Base-by-base conservation (phyloP, 805 yeast species). In the Ogataea ramenticola region DNA sequence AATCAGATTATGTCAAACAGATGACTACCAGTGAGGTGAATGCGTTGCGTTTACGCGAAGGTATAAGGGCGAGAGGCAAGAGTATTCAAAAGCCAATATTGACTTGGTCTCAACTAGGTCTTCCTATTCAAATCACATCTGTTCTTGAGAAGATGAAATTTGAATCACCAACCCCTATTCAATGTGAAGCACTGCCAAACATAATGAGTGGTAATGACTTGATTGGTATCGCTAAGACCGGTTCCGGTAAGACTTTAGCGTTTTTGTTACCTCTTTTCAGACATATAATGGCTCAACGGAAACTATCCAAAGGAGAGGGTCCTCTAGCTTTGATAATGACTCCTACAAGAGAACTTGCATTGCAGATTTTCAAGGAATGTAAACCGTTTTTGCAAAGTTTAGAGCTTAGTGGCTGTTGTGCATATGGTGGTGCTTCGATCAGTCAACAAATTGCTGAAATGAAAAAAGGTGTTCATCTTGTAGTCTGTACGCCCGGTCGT, bases 401-500 rank as follows among this genome's bases (percentile, higher is more conserved):
- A 14, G 61, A 66, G 1, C 52, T 86, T 5, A 57, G 71, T 1
- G 81, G 84, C 0, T 72, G 84, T 11, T 86, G 96, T 60, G 91
- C 95, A 46, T 89, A 90, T 50, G 98, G 98, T 17, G 98, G 98
- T 0, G 76, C 95, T 1, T 80, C 86, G 4, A 77, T 91, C 34
- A 85, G 87, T 48, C 70, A 74, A 12, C 97, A 91, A 56, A 90
- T 91, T 39, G 80, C 88, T 2, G 85, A 78, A 20, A 58, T 91
- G 46, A 87, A 86, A 54, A 76, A 77, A 45, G 91, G 93, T 0
- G 79, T 82, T 14, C 88, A 89, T 46, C 71, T 93, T 15, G 68
- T 91, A 2, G 89, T 93, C 14, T 95, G 96, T 2, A 93, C 99
- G 0, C 99, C 99, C 0, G 99, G 99, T 1, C 69, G 99, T 47